Evolutionary conservation across 768 basidiomycete genomes (phyloP).

Genomic region (Russula olivacea): DNA sequence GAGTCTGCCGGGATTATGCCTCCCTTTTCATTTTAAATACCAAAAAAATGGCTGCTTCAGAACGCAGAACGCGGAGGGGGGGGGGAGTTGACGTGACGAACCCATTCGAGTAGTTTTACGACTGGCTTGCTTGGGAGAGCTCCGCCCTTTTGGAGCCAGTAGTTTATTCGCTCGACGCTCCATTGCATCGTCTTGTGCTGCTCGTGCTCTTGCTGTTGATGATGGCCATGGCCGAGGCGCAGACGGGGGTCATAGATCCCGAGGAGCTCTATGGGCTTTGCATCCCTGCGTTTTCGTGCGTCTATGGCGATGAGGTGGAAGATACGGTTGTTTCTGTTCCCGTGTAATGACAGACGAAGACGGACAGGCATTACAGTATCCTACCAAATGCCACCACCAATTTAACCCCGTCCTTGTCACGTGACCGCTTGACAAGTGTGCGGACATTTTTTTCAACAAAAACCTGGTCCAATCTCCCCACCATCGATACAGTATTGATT

Average conservation of each 20-base stretch:
- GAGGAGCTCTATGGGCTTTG: conserved; percentile 79
- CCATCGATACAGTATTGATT: neutral
- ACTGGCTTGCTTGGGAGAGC: conserved; percentile 78
- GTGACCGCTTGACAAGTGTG: neutral
- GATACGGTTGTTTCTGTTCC: conserved; percentile 62
- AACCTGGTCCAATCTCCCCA: neutral
- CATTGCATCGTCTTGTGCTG: conserved; percentile 76
- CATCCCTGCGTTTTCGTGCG: conserved; percentile 65
- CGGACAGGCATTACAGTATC: conserved; percentile 92
- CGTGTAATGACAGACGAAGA: conserved; percentile 80
- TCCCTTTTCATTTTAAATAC: conserved; percentile 44
- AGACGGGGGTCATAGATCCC: conserved; percentile 78
- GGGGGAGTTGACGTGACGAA: conserved; percentile 36
- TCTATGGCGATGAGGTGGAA: conserved; percentile 85
- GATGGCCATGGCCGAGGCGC: conserved; percentile 34
- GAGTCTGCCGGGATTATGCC: conserved; percentile 54
- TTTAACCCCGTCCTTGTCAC: neutral
- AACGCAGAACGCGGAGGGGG: too few species aligned
- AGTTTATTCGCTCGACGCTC: conserved; percentile 85
- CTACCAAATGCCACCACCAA: too few species aligned
- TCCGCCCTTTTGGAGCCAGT: conserved; percentile 76
- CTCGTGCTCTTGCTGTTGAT: conserved; percentile 26
- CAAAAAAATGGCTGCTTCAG: conserved; percentile 3
- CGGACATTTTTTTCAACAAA: neutral
- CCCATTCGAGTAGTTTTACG: conserved; percentile 70